A percentile compares a stretch with the other conserved stretches of the same genome.
Evolutionary conservation across 768 basidiomycete species (phyloP).

Genomic region (Gymnopilus junonius): DNA sequence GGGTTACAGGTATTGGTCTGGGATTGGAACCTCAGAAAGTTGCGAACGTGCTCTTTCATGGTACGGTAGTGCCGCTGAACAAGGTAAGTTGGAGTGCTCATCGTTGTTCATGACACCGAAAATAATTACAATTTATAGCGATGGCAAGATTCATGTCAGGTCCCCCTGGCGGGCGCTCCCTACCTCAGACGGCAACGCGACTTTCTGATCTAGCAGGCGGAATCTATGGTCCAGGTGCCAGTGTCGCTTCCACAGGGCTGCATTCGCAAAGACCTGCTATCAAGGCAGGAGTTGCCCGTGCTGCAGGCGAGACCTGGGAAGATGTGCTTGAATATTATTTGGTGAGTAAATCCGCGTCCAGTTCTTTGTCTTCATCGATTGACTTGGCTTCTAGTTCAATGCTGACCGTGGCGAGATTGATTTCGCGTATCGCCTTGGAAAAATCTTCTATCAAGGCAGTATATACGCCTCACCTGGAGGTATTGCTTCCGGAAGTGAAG

Average conservation of each 20-base stretch:
- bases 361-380: background rate
- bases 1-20: slow-evolving; percentile 94
- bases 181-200: slow-evolving; percentile 80
- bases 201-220: slow-evolving; percentile 92
- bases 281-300: slow-evolving; percentile 80
- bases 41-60: slow-evolving; percentile 84
- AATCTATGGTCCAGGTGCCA: slow-evolving; percentile 93
- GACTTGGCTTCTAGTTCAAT: slow-evolving; percentile 68
- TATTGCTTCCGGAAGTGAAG: slow-evolving; percentile 85
- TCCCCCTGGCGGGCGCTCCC: slow-evolving; percentile 87
- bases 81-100: slow-evolving; percentile 51
- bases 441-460: slow-evolving; percentile 95
- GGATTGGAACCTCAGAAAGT: slow-evolving; percentile 88
- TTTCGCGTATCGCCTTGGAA: slow-evolving; percentile 92
- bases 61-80: slow-evolving; percentile 90
- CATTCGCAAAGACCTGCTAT: slow-evolving; percentile 77
- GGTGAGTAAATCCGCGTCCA: slow-evolving; percentile 43
- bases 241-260: slow-evolving; percentile 85
- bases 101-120: background rate
- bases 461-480: slow-evolving; percentile 84
- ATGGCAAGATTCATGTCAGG: slow-evolving; percentile 83
- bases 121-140: slow-evolving; percentile 44
- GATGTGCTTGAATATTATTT: slow-evolving; percentile 92
- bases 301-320: slow-evolving; percentile 93
- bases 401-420: slow-evolving; percentile 90